Evolutionary conservation across 78 protist genomes (phyloP), one percentile per base, ranked within the genome.

Genomic region (Diacronema lutheri): DNA sequence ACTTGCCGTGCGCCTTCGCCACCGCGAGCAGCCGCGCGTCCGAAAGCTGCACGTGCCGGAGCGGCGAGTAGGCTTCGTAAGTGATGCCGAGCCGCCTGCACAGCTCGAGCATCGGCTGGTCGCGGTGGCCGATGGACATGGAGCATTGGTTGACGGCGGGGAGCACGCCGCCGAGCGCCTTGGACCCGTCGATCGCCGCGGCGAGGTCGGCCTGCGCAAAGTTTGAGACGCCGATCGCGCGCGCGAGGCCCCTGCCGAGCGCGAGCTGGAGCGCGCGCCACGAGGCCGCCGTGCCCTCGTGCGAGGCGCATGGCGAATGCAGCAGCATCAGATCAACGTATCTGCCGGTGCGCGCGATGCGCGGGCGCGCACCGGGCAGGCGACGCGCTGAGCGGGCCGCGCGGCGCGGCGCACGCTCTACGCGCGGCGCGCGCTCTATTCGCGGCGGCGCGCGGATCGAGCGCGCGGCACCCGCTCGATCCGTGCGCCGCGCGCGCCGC

Each of bases 261-360:
- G 71, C 71, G 7, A 33, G 3, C 71, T 65, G 71, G 71, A 65
- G 71, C 71, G 41, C 71, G 41, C 31, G 71, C 71, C 71, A 65
- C 71, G 71, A 9, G 13, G 71, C 71, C 41, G 3, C 13, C 41
- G 31, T 65, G 23, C 71, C 71, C 21, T 7, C 13, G 23, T 7
- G 23, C 21, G 3, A 6, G 23, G 31, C 71, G 7, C 71, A 65
- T 7, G 71, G 71, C 13, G 3, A 3, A 7, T 65, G 71, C 33
- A 65, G 3, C 23, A 65, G 71, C 71, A 65, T 3, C 33, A 65
- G 71, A 7, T 65, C 71, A 7, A 65, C 71, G 33, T 65, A 65
- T n/a, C n/a, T n/a, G n/a, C n/a, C n/a, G n/a, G n/a, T n/a, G n/a
- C n/a, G n/a, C n/a, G n/a, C n/a, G n/a, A n/a, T n/a, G n/a, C n/a